These are phyloP conservation scores for Coemansia sp. DNA, from an alignment of 192 early-diverging fungal genomes.

Conservation along the genomic window DNA sequence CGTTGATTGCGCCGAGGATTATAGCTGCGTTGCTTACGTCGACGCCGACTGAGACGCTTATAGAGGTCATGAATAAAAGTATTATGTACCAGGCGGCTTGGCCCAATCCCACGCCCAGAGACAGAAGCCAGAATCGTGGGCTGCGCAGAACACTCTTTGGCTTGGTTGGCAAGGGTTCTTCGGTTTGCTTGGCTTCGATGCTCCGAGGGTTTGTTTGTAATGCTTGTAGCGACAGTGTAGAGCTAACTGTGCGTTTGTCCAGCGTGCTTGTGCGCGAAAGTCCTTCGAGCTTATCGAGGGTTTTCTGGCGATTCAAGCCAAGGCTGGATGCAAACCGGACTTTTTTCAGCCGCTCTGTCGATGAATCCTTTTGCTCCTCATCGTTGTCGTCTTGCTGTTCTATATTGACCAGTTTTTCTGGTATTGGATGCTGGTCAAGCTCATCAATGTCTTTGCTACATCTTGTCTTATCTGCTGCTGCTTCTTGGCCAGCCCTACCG, in stretches of 20 bases:
- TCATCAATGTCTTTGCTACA: neutral
- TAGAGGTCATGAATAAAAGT: conserved; percentile 42
- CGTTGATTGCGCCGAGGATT: conserved; percentile 41
- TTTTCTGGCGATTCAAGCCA: conserved; percentile 5
- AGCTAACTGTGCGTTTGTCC: neutral
- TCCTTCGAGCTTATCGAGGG: conserved; percentile 32
- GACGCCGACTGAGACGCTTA: conserved; percentile 43
- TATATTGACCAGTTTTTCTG: neutral
- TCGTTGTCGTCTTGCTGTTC: neutral
- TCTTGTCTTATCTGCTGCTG: neutral
- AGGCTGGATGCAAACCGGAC: conserved; percentile 29
- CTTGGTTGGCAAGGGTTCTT: neutral
- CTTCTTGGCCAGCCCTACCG: neutral
- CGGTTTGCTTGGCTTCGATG: neutral
- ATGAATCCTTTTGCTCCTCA: neutral
- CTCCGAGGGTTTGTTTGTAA: neutral
- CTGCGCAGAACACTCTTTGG: conserved; percentile 18
- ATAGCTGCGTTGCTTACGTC: conserved; percentile 53
- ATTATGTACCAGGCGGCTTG: conserved; percentile 51
- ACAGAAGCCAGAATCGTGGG: conserved; percentile 46
- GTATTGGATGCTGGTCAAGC: neutral
- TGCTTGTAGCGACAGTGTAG: neutral
- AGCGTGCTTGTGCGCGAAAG: neutral
- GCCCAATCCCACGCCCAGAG: conserved; percentile 34
- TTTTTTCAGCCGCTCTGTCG: conserved; percentile 6